Percentiles rank a stretch among this genome's conserved stretches.
Conservation (phyloP, 495 filamentous ascomycete species). For the Cairneyella variabilis region DNA sequence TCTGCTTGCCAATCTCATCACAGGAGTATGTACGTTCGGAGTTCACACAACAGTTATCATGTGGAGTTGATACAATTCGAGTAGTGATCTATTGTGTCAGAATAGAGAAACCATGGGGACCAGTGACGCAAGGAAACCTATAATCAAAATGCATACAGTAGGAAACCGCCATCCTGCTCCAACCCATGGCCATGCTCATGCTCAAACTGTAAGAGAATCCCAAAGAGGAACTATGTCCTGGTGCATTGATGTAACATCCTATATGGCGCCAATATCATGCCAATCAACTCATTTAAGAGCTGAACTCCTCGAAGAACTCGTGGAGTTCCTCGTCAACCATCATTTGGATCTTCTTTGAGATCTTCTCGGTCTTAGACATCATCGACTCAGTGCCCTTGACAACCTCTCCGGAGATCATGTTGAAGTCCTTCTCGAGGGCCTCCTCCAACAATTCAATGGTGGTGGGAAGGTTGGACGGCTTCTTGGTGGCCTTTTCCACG, state of each 20-base stretch:
- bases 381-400: slow-evolving; percentile 43
- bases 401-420: slow-evolving; percentile 50
- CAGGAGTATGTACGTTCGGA: too few relatives aligned
- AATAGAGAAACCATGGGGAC: slow-evolving; percentile 18
- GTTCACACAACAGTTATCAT: too few relatives aligned
- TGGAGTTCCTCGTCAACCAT: slow-evolving; percentile 62
- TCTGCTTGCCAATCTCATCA: too few relatives aligned
- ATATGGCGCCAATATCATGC: slow-evolving; percentile 15
- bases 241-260: slow-evolving; percentile 8
- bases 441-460: slow-evolving; percentile 54
- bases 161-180: slow-evolving; percentile 22
- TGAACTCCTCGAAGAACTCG: slow-evolving; percentile 55
- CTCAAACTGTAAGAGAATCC: slow-evolving; percentile 21
- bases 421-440: slow-evolving; percentile 55
- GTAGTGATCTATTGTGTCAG: slow-evolving; percentile 20
- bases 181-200: slow-evolving; percentile 18
- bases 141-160: slow-evolving; percentile 28
- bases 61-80: slow-evolving; percentile 12
- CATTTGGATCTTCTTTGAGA: slow-evolving; percentile 53
- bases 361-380: slow-evolving; percentile 47
- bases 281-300: slow-evolving; percentile 14
- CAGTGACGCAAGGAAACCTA: slow-evolving; percentile 23
- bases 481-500: slow-evolving; percentile 30
- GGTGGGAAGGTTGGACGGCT: slow-evolving; percentile 27
- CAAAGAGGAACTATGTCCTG: slow-evolving; percentile 1